Conservation (phyloP, 2,329 filamentous ascomycete genomes). For the Didymella segeticola region DNA sequence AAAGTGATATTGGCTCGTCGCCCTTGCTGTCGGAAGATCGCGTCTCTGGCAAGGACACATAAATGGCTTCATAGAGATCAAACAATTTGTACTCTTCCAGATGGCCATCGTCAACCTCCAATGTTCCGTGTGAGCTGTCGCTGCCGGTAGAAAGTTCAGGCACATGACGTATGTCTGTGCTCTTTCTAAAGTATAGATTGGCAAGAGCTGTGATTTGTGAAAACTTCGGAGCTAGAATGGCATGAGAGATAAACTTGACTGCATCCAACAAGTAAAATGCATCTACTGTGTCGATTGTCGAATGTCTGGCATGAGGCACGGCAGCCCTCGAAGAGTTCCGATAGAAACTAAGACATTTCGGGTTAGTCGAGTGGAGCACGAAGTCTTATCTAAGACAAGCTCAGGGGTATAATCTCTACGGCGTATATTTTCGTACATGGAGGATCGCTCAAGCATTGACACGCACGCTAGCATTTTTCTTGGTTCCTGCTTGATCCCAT, state of each 20-base stretch:
- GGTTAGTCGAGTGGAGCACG: conserved; percentile 18
- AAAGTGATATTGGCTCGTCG: conserved; percentile 18
- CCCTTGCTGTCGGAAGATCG: conserved; percentile 31
- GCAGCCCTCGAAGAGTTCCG: conserved; percentile 20
- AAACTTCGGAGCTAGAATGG: conserved; percentile 29
- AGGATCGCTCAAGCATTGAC: conserved; percentile 25
- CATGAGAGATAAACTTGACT: conserved; percentile 48
- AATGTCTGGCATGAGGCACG: conserved; percentile 35
- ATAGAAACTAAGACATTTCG: conserved; percentile 20
- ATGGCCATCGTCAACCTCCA: conserved; percentile 22
- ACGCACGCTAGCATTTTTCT: conserved; percentile 28
- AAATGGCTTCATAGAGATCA: conserved; percentile 39
- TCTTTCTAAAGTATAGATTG: conserved; percentile 21
- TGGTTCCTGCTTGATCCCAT: conserved; percentile 23
- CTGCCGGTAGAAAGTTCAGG: conserved; percentile 13
- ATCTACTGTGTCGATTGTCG: conserved; percentile 35
- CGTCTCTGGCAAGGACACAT: conserved; percentile 34
- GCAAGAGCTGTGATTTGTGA: conserved; percentile 20
- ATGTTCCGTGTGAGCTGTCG: conserved; percentile 19
- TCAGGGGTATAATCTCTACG: conserved; percentile 17
- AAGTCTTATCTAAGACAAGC: conserved; percentile 29
- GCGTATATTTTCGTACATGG: neutral
- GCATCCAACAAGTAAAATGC: conserved; percentile 25
- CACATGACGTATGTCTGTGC: conserved; percentile 11
- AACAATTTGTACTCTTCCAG: conserved; percentile 32